Percentiles rank a stretch among this genome's conserved stretches.
Evolutionary conservation across 2,329 filamentous ascomycete genomes (phyloP).

Genomic region (Akanthomyces lecanii): DNA sequence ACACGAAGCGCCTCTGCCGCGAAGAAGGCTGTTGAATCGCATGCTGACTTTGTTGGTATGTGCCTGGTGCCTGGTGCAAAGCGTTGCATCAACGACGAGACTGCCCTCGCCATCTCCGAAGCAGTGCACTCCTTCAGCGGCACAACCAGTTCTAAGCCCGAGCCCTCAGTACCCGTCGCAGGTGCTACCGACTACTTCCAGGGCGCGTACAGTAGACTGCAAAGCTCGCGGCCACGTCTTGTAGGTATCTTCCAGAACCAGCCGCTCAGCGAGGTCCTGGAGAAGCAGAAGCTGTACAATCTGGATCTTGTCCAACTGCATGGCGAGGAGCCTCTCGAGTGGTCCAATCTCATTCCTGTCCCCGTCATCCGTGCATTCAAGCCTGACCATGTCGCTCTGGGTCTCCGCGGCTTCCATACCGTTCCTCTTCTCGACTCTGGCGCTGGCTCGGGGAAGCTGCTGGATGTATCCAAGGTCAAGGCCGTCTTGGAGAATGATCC

Average conservation of each 20-base stretch:
- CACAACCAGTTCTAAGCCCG: slow-evolving; percentile 33
- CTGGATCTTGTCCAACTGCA: slow-evolving; percentile 93
- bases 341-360: slow-evolving; percentile 83
- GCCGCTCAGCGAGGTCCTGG: slow-evolving; percentile 74
- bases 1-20: slow-evolving; percentile 81
- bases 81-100: slow-evolving; percentile 73
- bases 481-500: slow-evolving; percentile 61
- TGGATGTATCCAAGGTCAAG: slow-evolving; percentile 69
- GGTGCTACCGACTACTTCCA: slow-evolving; percentile 67
- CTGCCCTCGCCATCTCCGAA: slow-evolving; percentile 74
- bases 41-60: slow-evolving; percentile 89
- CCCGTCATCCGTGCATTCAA: slow-evolving; percentile 86
- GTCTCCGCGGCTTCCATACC: slow-evolving; percentile 73
- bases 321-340: slow-evolving; percentile 87
- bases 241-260: slow-evolving; percentile 96
- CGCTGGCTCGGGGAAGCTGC: slow-evolving; percentile 71
- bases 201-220: slow-evolving; percentile 43
- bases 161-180: slow-evolving; percentile 26
- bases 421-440: slow-evolving; percentile 85
- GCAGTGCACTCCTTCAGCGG: slow-evolving; percentile 66
- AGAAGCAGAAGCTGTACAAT: slow-evolving; percentile 68
- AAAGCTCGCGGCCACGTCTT: slow-evolving; percentile 63
- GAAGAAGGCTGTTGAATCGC: slow-evolving; percentile 72
- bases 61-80: slow-evolving; percentile 80
- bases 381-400: slow-evolving; percentile 68